phyloP scores from a whole-genome alignment of 2,329 filamentous ascomycete species.

The Beauveria sp. region DNA sequence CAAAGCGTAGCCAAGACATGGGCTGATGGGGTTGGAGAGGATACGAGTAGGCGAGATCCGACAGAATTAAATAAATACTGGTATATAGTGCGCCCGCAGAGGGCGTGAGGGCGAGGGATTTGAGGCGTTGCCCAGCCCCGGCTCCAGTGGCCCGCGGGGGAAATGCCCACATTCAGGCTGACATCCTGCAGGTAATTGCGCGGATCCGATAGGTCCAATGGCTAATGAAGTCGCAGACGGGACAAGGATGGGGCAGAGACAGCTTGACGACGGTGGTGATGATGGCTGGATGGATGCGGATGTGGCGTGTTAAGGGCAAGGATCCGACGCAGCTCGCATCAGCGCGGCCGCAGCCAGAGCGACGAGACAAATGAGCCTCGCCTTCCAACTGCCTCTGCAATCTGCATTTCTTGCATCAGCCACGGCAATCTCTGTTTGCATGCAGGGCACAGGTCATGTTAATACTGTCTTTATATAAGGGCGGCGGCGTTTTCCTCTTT shows the following conservation, averaged over 20 bases:
- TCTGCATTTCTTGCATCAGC: no score
- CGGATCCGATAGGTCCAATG: not conserved
- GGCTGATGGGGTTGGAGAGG: no score
- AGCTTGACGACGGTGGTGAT: not conserved
- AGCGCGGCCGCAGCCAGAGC: not conserved
- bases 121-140: not conserved
- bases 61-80: not conserved
- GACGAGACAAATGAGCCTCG: not conserved
- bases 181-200: not conserved
- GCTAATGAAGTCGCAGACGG: not conserved
- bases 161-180: not conserved
- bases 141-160: not conserved
- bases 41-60: not conserved
- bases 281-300: not conserved
- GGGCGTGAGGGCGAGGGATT: not conserved
- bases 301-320: conserved; percentile 1
- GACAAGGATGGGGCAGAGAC: not conserved
- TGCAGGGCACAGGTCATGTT: not conserved
- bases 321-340: not conserved
- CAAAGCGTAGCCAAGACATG: not conserved
- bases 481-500: not conserved
- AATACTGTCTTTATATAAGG: not conserved
- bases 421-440: not conserved
- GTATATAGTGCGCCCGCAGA: not conserved
- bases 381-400: not conserved